Percentiles rank a stretch among this genome's conserved stretches.
phyloP scores from a whole-genome alignment of 495 filamentous ascomycete species.

The Xylaria cubensis region DNA sequence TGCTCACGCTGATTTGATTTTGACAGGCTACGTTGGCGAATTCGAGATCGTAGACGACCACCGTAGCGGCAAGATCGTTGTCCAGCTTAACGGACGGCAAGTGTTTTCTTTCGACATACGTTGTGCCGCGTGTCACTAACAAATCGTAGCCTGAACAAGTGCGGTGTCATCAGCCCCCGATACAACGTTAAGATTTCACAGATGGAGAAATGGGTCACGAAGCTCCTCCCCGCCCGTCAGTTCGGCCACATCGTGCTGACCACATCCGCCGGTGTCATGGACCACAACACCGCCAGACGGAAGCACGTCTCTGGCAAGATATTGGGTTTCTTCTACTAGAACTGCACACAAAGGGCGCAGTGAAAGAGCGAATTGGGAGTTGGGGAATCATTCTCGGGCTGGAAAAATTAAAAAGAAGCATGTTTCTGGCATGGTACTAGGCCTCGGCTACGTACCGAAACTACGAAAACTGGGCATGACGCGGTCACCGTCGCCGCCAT shows the following conservation, averaged over 20 bases:
- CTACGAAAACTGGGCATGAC: conserved; percentile 18
- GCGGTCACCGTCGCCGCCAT: conserved; percentile 6
- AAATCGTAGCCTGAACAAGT: conserved; percentile 76
- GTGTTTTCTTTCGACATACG: conserved; percentile 22
- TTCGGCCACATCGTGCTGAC: conserved; percentile 91
- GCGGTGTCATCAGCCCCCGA: conserved; percentile 85
- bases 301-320: conserved; percentile 88
- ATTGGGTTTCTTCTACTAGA: conserved; percentile 82
- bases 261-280: conserved; percentile 90
- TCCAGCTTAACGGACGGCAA: conserved; percentile 67
- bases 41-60: conserved; percentile 94
- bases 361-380: conserved; percentile 36
- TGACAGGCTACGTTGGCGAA: conserved; percentile 85
- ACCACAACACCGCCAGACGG: conserved; percentile 87
- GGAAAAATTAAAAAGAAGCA: conserved; percentile 11
- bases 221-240: conserved; percentile 88
- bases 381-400: conserved; percentile 22
- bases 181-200: conserved; percentile 89
- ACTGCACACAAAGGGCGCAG: conserved; percentile 16
- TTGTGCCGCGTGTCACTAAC: neutral
- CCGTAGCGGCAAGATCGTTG: conserved; percentile 87
- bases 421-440: conserved; percentile 23
- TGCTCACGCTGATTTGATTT: conserved; percentile 24
- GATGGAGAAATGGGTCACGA: conserved; percentile 88
- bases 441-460: conserved; percentile 16